Percentiles rank a stretch among this genome's conserved stretches.
Conservation (phyloP, 345 rosid species). For the Rhodamnia rubescens region DNA sequence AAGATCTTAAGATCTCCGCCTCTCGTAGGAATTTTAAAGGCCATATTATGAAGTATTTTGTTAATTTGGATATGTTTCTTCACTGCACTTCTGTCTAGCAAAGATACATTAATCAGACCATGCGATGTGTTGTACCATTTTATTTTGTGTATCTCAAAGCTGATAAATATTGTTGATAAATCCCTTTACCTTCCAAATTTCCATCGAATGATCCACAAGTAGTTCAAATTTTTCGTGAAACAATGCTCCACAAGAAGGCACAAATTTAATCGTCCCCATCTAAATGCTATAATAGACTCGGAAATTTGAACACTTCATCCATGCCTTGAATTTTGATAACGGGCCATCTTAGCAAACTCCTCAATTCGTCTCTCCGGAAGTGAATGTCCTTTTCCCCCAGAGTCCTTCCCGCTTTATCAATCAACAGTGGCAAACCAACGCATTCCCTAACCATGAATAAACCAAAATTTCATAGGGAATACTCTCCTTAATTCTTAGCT, state of each 20-base stretch:
- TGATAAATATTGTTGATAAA: not conserved
- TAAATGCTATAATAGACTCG: slow-evolving; percentile 8
- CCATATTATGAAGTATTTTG: not conserved
- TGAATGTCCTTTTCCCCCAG: slow-evolving; percentile 3
- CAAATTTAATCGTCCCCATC: not conserved
- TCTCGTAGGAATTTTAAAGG: not conserved
- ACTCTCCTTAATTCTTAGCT: no score
- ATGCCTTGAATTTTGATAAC: slow-evolving; percentile 3
- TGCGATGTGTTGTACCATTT: not conserved
- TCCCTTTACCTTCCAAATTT: slow-evolving; percentile 17
- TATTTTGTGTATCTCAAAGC: no score
- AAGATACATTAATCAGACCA: no score
- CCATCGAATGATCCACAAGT: slow-evolving; percentile 4
- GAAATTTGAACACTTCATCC: slow-evolving; percentile 10
- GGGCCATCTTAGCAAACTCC: slow-evolving; percentile 3
- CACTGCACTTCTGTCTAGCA: no score
- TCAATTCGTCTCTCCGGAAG: slow-evolving; percentile 6
- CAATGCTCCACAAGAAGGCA: slow-evolving; percentile 14
- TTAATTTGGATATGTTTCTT: not conserved
- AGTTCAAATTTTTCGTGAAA: slow-evolving; percentile 4
- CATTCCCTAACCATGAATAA: not conserved
- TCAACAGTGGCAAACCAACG: slow-evolving; percentile 5
- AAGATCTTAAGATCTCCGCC: not conserved
- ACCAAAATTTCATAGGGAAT: not conserved
- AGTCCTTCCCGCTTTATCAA: not conserved